Percentiles rank a stretch among this genome's conserved stretches.
Evolutionary conservation across 805 yeast species (phyloP).

Genomic region (Diddensiella transvaalensis): DNA sequence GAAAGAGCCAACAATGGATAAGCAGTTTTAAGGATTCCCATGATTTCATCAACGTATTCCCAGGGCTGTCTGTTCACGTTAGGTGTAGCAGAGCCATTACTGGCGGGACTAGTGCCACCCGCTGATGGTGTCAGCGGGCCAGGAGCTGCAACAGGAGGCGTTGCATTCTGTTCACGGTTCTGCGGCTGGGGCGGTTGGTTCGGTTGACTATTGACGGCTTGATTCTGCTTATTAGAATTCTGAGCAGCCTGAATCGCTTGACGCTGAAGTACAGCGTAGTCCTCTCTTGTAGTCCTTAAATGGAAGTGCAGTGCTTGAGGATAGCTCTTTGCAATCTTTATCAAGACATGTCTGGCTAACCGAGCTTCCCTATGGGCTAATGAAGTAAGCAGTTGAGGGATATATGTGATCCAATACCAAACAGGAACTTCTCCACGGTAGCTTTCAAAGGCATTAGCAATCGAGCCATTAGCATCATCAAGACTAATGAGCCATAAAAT

Average conservation of each 20-base stretch:
- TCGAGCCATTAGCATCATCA: slow-evolving; percentile 78
- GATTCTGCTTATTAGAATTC: slow-evolving; percentile 17
- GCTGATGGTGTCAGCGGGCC: slow-evolving; percentile 4
- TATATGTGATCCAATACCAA: slow-evolving; percentile 98
- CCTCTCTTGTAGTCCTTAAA: slow-evolving; percentile 91
- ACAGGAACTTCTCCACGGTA: slow-evolving; percentile 96
- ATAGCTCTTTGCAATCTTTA: slow-evolving; percentile 89
- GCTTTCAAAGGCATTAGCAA: slow-evolving; percentile 83
- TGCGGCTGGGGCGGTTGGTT: slow-evolving; percentile 1
- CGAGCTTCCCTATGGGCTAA: slow-evolving; percentile 88
- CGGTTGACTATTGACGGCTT: background rate
- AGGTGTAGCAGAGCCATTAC: slow-evolving; percentile 10
- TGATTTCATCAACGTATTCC: slow-evolving; percentile 89
- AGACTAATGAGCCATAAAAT: slow-evolving; percentile 90
- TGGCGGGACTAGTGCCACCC: slow-evolving; percentile 1
- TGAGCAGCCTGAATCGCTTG: slow-evolving; percentile 57
- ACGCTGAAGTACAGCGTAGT: slow-evolving; percentile 79
- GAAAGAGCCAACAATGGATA: slow-evolving; percentile 91
- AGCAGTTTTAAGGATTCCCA: slow-evolving; percentile 94
- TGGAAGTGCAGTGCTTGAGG: slow-evolving; percentile 98
- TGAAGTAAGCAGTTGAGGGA: slow-evolving; percentile 88
- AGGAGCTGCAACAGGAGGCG: slow-evolving; percentile 5
- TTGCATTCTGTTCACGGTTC: slow-evolving; percentile 1
- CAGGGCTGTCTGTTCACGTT: slow-evolving; percentile 67
- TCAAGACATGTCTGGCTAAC: slow-evolving; percentile 80